A percentile compares a stretch with the other conserved stretches of the same genome.
Conservation (phyloP, 2,329 filamentous ascomycete species). For the Fusarium sp. region DNA sequence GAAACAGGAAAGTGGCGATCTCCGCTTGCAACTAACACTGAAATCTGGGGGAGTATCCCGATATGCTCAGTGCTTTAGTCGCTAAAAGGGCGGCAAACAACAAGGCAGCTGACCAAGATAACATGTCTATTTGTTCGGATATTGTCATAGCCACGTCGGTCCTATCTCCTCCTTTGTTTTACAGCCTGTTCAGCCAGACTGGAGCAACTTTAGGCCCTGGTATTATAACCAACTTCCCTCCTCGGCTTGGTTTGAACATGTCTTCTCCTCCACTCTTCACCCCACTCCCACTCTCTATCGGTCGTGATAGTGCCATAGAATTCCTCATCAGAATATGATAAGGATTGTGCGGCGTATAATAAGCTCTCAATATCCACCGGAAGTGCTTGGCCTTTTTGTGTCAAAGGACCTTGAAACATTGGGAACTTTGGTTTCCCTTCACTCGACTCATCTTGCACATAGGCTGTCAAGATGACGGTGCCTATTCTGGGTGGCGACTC, state of each 20-base stretch:
- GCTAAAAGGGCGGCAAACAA: constrained; percentile 25
- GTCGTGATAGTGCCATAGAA: constrained; percentile 22
- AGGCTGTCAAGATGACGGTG: constrained; percentile 3
- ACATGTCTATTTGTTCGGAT: not conserved
- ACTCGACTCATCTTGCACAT: not conserved
- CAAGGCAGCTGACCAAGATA: constrained; percentile 26
- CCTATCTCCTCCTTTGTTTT: not conserved
- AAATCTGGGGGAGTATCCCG: constrained; percentile 21
- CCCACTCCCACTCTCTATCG: constrained; percentile 23
- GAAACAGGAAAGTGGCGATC: constrained; percentile 48
- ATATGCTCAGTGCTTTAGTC: constrained; percentile 19
- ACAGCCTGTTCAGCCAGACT: not conserved
- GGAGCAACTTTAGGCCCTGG: not conserved
- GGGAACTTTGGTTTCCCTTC: not conserved
- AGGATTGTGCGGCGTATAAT: constrained; percentile 15
- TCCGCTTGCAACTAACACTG: constrained; percentile 40
- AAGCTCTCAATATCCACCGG: not conserved
- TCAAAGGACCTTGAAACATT: not conserved
- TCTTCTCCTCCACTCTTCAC: constrained; percentile 17
- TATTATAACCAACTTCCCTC: constrained; percentile 17
- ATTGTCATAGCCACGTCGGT: not conserved
- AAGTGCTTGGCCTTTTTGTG: not conserved
- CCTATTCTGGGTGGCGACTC: constrained; percentile 1
- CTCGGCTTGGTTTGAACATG: constrained; percentile 21
- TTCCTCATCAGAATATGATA: constrained; percentile 26